Base-by-base conservation (phyloP, 1,139 yeast species). In the Hemisphaericaspora xylanilytica region DNA sequence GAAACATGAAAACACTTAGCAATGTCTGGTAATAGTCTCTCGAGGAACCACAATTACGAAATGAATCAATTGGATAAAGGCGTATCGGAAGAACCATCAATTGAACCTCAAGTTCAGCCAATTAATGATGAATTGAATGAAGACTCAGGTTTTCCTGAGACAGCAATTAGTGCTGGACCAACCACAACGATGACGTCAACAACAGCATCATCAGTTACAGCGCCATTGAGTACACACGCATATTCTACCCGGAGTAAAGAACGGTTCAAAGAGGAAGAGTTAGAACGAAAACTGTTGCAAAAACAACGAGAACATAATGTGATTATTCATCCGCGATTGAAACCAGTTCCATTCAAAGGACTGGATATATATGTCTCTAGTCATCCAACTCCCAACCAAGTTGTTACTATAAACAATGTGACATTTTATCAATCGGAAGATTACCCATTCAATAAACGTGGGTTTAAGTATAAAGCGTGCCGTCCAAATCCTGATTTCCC, bases 381-480 rank as follows among this genome's bases (percentile, higher is more conserved):
- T 3, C 44, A 36, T 26, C 48, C 52, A 9, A 32, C 38, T 6
- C 44, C 47, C 11, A 28, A 20, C 18, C 37, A 40, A 15, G 42
- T 41, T 1, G 39, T 40, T 5, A 36, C 43, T 1, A 42, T 47
- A 5, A 44, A 52, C 9, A 58, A 49, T 13, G 49, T 53, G 4
- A 56, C 54, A 8, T 74, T 80, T 49, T 74, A 58, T 48, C 63
- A 66, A 26, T 69, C 78, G 12, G 95, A 86, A 29, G 97, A 89
- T 42, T 78, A 80, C 38, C 97, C 97, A 0, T 67, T 78, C 47
- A 88, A 88, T 58, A 75, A 81, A 49, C 66, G 95, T 39, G 94
- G 96, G 1, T 92, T 83, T 65, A 80, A 88, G 46, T 92, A 90
- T 59, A 70, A 78, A 40, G 81, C 90, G 25, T 87, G 96, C 56